Evolutionary conservation across 2,329 filamentous ascomycete genomes (phyloP).

Genomic region (Fusarium anguioides): DNA sequence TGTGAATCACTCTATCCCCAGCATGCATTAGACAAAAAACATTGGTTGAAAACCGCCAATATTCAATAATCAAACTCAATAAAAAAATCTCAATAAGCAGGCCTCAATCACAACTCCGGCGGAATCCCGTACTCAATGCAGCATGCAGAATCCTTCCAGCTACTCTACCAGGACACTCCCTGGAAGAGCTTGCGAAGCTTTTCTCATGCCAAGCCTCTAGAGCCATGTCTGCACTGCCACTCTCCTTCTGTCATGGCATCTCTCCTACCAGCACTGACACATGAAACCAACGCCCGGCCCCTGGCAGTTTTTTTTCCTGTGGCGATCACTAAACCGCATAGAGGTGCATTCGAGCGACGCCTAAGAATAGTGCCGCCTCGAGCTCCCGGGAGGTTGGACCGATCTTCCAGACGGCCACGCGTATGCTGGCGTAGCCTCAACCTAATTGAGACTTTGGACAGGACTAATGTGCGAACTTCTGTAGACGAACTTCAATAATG

Average conservation of each 20-base stretch:
- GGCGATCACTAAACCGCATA: conserved; percentile 38
- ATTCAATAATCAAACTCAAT: conserved; percentile 3
- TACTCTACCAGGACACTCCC: conserved; percentile 13
- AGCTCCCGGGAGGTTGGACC: conserved; percentile 13
- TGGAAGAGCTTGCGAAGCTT: conserved; percentile 29
- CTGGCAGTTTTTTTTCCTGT: conserved; percentile 11
- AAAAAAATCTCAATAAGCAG: conserved; percentile 16
- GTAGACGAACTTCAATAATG: background rate
- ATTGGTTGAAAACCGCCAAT: background rate
- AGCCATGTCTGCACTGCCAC: conserved; percentile 36
- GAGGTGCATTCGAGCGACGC: conserved; percentile 25
- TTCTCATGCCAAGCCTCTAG: conserved; percentile 26
- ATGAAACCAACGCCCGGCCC: conserved; percentile 20
- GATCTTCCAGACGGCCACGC: conserved; percentile 31
- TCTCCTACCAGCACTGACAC: conserved; percentile 10
- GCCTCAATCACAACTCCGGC: conserved; percentile 12
- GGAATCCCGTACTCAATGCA: no score
- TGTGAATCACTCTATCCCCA: background rate
- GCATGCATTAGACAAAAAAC: background rate
- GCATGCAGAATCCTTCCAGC: background rate
- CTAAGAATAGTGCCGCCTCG: conserved; percentile 25
- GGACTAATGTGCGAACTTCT: conserved; percentile 16
- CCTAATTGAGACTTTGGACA: background rate
- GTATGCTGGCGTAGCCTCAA: conserved; percentile 40
- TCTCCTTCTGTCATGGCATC: conserved; percentile 24